A percentile compares a stretch with the other conserved stretches of the same genome.
Conservation (phyloP, 768 basidiomycete genomes). For the Lactarius vividus region DNA sequence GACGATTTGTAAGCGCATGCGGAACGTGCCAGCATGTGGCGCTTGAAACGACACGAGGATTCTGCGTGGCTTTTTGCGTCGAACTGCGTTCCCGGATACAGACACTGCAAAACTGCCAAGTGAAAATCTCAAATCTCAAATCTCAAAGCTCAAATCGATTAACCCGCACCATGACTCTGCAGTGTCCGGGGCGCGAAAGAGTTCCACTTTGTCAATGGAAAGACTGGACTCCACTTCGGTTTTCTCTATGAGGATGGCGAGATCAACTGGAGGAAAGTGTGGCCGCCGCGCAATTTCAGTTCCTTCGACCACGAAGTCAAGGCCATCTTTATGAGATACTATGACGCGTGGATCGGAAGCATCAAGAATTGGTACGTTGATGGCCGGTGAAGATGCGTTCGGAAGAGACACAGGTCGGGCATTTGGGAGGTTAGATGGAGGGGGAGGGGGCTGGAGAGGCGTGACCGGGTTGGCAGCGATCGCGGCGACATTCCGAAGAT, state of each 20-base stretch:
- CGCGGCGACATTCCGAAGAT: conserved; percentile 8
- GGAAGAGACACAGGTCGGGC: background rate
- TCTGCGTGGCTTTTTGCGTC: background rate
- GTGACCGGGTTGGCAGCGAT: background rate
- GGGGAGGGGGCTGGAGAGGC: background rate
- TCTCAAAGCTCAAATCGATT: too few species aligned
- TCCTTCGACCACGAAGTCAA: conserved; percentile 10
- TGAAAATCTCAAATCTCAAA: background rate
- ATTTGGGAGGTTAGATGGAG: background rate
- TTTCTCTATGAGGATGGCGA: background rate
- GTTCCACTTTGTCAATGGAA: background rate
- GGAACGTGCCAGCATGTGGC: conserved; percentile 2
- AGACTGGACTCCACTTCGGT: background rate
- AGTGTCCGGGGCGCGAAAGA: background rate
- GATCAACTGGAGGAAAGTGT: background rate
- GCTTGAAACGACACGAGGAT: conserved; percentile 12
- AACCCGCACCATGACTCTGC: conserved; percentile 5
- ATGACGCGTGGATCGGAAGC: background rate
- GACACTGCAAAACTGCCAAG: conserved; percentile 4
- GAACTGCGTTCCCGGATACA: background rate
- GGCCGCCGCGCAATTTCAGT: background rate
- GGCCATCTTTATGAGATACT: conserved; percentile 11
- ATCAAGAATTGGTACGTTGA: background rate
- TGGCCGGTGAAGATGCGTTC: background rate
- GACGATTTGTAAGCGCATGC: background rate